Base-by-base conservation (phyloP, 2,329 filamentous ascomycete species). In the Nemania serpens region DNA sequence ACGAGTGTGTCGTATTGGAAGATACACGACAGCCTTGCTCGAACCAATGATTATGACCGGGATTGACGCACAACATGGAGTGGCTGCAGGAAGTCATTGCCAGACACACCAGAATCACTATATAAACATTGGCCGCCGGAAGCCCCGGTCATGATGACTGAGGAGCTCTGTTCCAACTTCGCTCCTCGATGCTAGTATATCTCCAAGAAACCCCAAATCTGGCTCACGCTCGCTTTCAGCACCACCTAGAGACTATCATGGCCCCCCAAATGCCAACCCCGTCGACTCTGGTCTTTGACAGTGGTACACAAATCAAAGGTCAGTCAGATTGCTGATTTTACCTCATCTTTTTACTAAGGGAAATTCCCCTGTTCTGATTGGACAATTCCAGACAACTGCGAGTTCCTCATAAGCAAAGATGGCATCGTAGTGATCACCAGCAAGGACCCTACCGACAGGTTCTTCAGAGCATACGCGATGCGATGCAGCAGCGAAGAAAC, bases 321-420 rank as follows among this genome's bases (percentile, higher is more conserved):
- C 56, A 63, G 68, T 60, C 7, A n/a, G 36, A 17, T 25, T 36
- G 7, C 36, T 7, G 17, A 25, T 17, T n/a, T 45, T 15, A 36
- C 36, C 29, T 52, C 18, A 15, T 57, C 53, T 54, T 59, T 43
- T 42, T 57, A 29, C 25, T 29, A 29, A 46, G 54, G 34, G 18
- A 1, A 29, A 42, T 50, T 52, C 5, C 13, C 22, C 17, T 20
- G 34, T 55, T 46, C 55, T 62, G 12, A 57, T 51, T 62, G 36
- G 53, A n/a, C 33, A 47, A 58, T 64, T 58, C 55, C 33, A 69
- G 70, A 71, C 13, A 74, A 74, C 53, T 73, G 72, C 65, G 68
- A 71, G 49, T 74, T 73, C 57, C 55, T 74, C 59, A 57, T 68
- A 15, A 52, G 42, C 22, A 70, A 66, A 52, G 64, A 69, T 62